phyloP scores from a whole-genome alignment of 805 yeast species.

The Candida morakotiae region DNA sequence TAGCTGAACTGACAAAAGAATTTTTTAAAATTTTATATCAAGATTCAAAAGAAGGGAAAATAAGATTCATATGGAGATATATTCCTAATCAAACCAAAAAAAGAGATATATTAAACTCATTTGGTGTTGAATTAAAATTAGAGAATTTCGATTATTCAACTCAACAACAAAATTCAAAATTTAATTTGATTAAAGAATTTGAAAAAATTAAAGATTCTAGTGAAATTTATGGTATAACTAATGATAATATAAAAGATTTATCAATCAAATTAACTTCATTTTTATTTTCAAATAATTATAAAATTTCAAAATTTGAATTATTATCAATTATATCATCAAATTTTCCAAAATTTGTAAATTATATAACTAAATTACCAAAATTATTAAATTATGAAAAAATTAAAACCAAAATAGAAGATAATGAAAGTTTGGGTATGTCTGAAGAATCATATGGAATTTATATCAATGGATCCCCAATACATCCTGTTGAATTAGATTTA shows the following conservation, averaged over 20 bases:
- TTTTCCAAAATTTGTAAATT: constrained; percentile 52
- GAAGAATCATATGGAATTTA: constrained; percentile 49
- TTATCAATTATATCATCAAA: constrained; percentile 42
- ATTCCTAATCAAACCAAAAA: constrained; percentile 31
- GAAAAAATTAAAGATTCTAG: constrained; percentile 9
- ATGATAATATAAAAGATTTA: constrained; percentile 29
- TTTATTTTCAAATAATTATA: constrained; percentile 19
- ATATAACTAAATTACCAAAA: constrained; percentile 18
- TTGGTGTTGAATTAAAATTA: constrained; percentile 60
- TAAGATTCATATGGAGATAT: constrained; percentile 76
- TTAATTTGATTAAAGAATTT: constrained; percentile 14
- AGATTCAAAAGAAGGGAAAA: constrained; percentile 59
- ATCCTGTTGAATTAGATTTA: constrained; percentile 41
- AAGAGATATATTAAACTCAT: constrained; percentile 47
- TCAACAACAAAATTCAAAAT: constrained; percentile 37
- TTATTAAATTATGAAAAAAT: constrained; percentile 17
- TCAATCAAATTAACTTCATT: constrained; percentile 41
- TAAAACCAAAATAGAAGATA: constrained; percentile 19
- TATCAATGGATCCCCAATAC: constrained; percentile 64
- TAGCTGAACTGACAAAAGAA: constrained; percentile 43
- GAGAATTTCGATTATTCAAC: constrained; percentile 68
- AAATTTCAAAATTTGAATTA: constrained; percentile 23
- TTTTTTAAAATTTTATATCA: constrained; percentile 58
- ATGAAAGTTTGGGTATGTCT: constrained; percentile 35
- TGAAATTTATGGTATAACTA: constrained; percentile 24